Evolutionary conservation across 768 basidiomycete genomes (phyloP).

Genomic region (Tylopilus plumbeoviolaceoides): DNA sequence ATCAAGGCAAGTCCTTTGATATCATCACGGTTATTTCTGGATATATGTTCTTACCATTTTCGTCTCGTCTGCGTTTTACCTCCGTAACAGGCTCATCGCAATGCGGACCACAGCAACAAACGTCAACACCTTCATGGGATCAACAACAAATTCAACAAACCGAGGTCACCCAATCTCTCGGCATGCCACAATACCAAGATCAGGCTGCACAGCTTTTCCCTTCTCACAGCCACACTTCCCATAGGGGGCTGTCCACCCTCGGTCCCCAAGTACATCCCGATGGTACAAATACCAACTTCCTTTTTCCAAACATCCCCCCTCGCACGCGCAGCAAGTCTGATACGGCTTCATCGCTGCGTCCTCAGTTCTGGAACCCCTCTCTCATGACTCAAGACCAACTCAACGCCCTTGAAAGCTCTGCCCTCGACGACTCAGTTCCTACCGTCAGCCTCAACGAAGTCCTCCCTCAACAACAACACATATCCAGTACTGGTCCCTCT

Average conservation of each 20-base stretch:
- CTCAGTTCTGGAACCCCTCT: constrained; percentile 47
- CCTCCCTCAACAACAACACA: constrained; percentile 26
- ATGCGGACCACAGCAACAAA: constrained; percentile 32
- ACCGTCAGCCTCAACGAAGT: constrained; percentile 30
- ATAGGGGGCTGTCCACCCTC: constrained; percentile 33
- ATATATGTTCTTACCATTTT: constrained; percentile 29
- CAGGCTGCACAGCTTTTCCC: constrained; percentile 29
- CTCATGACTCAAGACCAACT: constrained; percentile 37
- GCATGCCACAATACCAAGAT: constrained; percentile 27
- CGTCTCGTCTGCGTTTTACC: constrained; percentile 22
- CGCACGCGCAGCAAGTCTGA: constrained; percentile 61
- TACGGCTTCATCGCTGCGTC: constrained; percentile 45
- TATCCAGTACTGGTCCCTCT: constrained; percentile 21
- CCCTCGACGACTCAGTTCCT: constrained; percentile 35
- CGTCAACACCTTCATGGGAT: constrained; percentile 33
- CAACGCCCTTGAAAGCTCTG: constrained; percentile 32
- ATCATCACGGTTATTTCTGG: constrained; percentile 31
- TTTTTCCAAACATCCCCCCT: constrained; percentile 35
- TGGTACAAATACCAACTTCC: constrained; percentile 36
- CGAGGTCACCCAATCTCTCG: constrained; percentile 29
- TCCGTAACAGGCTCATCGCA: constrained; percentile 30
- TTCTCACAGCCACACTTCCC: constrained; percentile 28
- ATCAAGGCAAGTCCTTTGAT: constrained; percentile 47
- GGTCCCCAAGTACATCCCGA: constrained; percentile 31
- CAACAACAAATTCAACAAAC: constrained; percentile 34